phyloP scores from a whole-genome alignment of 495 filamentous ascomycete genomes.

The Xylaria castorea region DNA sequence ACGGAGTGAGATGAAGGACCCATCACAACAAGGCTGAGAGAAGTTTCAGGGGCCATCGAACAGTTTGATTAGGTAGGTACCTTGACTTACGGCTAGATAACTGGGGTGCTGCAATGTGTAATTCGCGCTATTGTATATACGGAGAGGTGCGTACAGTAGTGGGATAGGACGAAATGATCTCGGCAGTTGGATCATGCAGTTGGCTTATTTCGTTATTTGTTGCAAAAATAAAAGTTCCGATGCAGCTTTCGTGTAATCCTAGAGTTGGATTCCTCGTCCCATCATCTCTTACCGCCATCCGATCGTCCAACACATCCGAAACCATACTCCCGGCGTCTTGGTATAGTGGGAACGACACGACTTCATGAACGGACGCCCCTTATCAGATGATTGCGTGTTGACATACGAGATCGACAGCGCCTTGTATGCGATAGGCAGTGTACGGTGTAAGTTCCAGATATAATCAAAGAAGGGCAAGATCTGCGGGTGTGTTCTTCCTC shows the following conservation, averaged over 20 bases:
- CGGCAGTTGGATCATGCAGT: conserved; percentile 12
- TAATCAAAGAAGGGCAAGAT: conserved; percentile 1
- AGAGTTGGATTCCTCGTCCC: neutral
- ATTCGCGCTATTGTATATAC: neutral
- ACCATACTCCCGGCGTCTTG: neutral
- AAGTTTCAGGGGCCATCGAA: neutral
- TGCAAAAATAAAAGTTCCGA: conserved; percentile 16
- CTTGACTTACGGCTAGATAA: neutral
- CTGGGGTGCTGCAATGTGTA: neutral
- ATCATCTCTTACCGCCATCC: neutral
- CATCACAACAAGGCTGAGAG: conserved; percentile 23
- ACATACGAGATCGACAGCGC: conserved; percentile 10
- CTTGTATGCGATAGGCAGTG: neutral
- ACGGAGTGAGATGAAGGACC: conserved; percentile 18
- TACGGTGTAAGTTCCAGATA: neutral
- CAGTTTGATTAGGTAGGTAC: neutral
- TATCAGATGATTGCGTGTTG: neutral
- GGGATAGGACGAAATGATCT: conserved; percentile 13
- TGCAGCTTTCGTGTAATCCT: conserved; percentile 18
- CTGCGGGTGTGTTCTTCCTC: neutral
- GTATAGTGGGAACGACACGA: neutral
- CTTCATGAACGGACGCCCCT: neutral
- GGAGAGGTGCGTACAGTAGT: neutral
- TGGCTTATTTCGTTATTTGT: neutral
- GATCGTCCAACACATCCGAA: conserved; percentile 14